Evolutionary conservation across 2,329 filamentous ascomycete species (phyloP).

Genomic region (Nemania sp.): DNA sequence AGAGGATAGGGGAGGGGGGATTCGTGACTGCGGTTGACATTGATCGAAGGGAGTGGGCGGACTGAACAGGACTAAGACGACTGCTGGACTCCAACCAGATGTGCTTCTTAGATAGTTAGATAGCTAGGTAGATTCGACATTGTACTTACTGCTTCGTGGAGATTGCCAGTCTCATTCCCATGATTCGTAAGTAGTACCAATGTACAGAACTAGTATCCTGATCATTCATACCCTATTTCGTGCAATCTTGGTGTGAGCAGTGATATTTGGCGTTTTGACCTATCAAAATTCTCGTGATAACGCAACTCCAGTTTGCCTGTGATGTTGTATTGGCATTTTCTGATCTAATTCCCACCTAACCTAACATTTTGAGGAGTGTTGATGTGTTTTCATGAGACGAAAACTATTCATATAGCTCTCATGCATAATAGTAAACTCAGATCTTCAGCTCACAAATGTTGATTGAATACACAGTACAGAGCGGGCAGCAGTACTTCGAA

Average conservation of each 20-base stretch:
- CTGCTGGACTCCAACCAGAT: neutral
- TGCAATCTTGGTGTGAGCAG: neutral
- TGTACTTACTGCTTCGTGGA: neutral
- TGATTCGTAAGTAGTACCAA: neutral
- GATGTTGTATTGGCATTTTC: too few relatives aligned
- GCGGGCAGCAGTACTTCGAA: too few relatives aligned
- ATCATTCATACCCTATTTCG: neutral
- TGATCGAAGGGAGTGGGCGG: neutral
- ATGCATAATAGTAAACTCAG: too few relatives aligned
- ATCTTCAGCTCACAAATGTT: too few relatives aligned
- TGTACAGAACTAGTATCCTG: neutral
- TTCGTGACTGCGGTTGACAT: neutral
- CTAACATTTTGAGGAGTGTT: too few relatives aligned
- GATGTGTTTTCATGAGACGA: too few relatives aligned
- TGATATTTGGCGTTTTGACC: neutral
- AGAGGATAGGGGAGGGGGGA: neutral
- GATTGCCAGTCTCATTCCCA: neutral
- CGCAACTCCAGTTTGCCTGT: too few relatives aligned
- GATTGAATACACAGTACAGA: too few relatives aligned
- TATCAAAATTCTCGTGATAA: too few relatives aligned
- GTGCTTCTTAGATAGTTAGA: neutral
- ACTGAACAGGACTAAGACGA: too few relatives aligned
- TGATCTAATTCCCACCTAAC: too few relatives aligned
- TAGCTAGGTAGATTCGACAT: neutral
- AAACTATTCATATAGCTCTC: too few relatives aligned